These are phyloP conservation scores for Rubia yunnanensis DNA, from an alignment of 257 asterid genomes.

Conservation along the genomic window DNA sequence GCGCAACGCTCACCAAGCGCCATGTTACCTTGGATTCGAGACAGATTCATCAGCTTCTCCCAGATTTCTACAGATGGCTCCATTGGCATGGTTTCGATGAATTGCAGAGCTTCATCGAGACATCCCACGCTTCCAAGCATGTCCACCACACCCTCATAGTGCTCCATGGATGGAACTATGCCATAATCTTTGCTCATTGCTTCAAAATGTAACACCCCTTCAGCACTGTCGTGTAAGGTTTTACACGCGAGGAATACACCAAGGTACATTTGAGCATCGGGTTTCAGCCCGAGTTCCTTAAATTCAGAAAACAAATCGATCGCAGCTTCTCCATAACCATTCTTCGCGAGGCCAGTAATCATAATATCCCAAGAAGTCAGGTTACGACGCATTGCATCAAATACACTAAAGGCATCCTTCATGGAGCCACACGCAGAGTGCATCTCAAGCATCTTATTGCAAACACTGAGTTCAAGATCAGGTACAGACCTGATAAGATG, in stretches of 20 bases:
- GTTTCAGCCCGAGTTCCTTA: constrained; percentile 52
- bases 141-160: constrained; percentile 54
- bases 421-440: constrained; percentile 57
- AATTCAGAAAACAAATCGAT: constrained; percentile 58
- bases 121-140: constrained; percentile 71
- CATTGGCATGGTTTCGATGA: constrained; percentile 55
- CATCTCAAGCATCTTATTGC: constrained; percentile 67
- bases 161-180: constrained; percentile 56
- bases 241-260: constrained; percentile 66
- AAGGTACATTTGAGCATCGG: constrained; percentile 58
- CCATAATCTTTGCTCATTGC: constrained; percentile 61
- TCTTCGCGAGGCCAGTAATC: constrained; percentile 64
- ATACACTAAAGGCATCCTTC: constrained; percentile 53
- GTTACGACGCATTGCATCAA: constrained; percentile 56
- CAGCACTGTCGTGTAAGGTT: constrained; percentile 40
- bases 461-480: constrained; percentile 38
- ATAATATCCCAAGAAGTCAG: constrained; percentile 82
- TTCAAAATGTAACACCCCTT: constrained; percentile 71
- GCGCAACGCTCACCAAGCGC: constrained; percentile 79
- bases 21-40: constrained; percentile 63
- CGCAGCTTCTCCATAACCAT: constrained; percentile 57
- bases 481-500: constrained; percentile 41
- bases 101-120: constrained; percentile 73
- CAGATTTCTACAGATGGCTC: constrained; percentile 52
- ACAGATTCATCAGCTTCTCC: constrained; percentile 55